A percentile compares a stretch with the other conserved stretches of the same genome.
Evolutionary conservation across 2,329 filamentous ascomycete species (phyloP).

Genomic region (Colletotrichum lindemuthianum): DNA sequence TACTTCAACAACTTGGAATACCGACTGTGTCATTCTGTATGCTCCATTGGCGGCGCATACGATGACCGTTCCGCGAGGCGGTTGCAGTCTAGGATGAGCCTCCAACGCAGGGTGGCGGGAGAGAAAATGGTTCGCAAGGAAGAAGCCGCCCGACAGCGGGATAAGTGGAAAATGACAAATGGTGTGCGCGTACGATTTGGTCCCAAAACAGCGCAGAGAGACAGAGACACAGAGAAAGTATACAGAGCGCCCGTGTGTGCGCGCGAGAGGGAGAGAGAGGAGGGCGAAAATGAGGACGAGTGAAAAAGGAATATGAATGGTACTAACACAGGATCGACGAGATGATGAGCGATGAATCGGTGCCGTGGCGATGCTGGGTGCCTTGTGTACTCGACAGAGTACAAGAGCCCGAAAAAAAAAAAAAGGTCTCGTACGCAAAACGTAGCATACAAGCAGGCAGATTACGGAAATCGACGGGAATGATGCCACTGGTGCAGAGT

Average conservation of each 20-base stretch:
- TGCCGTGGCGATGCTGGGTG: slow-evolving; percentile 17
- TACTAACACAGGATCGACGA: slow-evolving; percentile 29
- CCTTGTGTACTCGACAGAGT: slow-evolving; percentile 14
- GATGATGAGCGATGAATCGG: slow-evolving; percentile 27
- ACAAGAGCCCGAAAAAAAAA: neutral
- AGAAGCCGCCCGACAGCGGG: slow-evolving; percentile 5
- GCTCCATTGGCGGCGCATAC: slow-evolving; percentile 20
- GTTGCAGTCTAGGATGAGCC: slow-evolving; percentile 18
- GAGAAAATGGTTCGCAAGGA: slow-evolving; percentile 2
- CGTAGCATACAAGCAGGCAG: neutral
- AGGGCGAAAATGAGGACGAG: slow-evolving; percentile 13
- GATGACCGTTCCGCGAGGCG: slow-evolving; percentile 7
- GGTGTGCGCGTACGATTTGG: neutral
- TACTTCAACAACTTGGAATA: slow-evolving; percentile 22
- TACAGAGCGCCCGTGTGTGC: neutral
- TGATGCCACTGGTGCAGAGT: neutral
- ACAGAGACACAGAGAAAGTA: slow-evolving; percentile 13
- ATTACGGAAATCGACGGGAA: neutral
- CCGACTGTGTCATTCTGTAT: slow-evolving; percentile 16
- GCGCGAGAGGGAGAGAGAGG: neutral
- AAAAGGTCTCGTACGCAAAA: neutral
- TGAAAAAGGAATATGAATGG: slow-evolving; percentile 31
- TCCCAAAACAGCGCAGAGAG: neutral
- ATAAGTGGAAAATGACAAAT: slow-evolving; percentile 33
- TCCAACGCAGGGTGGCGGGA: slow-evolving; percentile 27